Base-by-base conservation (phyloP, 768 basidiomycete genomes). In the Suillus luteus region DNA sequence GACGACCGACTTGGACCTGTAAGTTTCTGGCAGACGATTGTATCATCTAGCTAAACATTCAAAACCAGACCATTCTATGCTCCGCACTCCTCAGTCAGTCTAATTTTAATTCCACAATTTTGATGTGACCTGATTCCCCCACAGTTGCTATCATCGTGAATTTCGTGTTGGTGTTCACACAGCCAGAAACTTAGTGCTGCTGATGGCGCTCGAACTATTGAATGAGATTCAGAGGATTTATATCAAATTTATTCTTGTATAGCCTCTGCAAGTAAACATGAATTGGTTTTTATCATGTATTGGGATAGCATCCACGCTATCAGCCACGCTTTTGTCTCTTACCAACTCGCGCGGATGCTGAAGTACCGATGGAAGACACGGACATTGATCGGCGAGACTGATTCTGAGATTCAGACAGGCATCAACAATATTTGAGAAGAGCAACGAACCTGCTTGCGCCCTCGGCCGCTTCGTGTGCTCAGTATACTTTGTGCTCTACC, bases 1-100 rank as follows among this genome's bases (percentile, higher is more conserved):
- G 97, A 99, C 71, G 97, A 99, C 77, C 85, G 97, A 62, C 76
- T 97, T 59, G 96, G 96, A 38, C 96, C 96, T 41, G 95, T 97
- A 72, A 77, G 95, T 88, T 58, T 49, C 17, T 46, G 59, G n/a
- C 58, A 59, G 46, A 41, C 52, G 59, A 57, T 68, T 63, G 49
- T 66, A 60, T 35, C 61, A 49, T 55, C 43, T 24, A 37, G 27
- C 38, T 62, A 38, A 65, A 67, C 71, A 59, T 54, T 24, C 58
- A 64, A 60, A 59, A 59, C 41, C 70, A 95, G 92, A 93, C 93
- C 19, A 78, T 96, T 48, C 77, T 96, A 49, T 96, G 95, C 72
- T 78, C 89, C 62, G 87, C 94, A 9, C 82, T 96, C 27, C 85
- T 96, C 62, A 81, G 93, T 92, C 76, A 55, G 83, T 75, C 22